phyloP scores from a whole-genome alignment of 2,329 filamentous ascomycete genomes.

The Colletotrichum sp. region DNA sequence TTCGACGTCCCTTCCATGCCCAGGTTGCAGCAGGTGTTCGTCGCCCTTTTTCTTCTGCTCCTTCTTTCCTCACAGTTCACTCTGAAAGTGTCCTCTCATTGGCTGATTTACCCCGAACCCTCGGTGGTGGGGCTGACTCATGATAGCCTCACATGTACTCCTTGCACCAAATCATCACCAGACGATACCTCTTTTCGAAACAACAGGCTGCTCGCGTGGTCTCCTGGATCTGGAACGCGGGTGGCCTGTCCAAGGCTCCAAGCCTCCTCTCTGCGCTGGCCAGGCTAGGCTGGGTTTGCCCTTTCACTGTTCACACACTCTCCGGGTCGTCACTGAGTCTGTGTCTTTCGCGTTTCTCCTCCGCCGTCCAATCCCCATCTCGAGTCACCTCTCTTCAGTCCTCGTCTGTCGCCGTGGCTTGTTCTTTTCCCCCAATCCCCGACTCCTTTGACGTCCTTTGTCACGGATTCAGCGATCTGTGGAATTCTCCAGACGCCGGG shows the following conservation, averaged over 20 bases:
- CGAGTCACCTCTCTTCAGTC: neutral
- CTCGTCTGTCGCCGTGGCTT: neutral
- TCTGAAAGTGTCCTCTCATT: neutral
- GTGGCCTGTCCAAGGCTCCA: neutral
- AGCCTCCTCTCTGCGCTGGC: neutral
- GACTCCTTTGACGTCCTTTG: neutral
- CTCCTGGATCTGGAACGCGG: neutral
- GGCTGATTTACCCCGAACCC: neutral
- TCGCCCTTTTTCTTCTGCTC: neutral
- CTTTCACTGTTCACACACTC: neutral
- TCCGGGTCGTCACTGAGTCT: neutral
- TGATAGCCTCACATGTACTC: neutral
- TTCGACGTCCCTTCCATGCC: neutral
- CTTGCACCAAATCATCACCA: neutral
- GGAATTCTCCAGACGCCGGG: neutral
- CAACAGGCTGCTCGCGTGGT: conserved; percentile 5
- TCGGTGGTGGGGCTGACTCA: neutral
- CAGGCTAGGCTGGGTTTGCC: neutral
- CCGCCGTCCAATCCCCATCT: neutral
- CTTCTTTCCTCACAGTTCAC: neutral
- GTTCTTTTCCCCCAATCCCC: neutral
- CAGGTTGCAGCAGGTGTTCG: neutral
- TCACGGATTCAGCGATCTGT: neutral
- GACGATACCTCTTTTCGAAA: neutral
- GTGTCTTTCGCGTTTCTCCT: neutral